A percentile compares a stretch with the other conserved stretches of the same genome.
Evolutionary conservation across 2,329 filamentous ascomycete species (phyloP).

Genomic region (Fonsecaea monophora): DNA sequence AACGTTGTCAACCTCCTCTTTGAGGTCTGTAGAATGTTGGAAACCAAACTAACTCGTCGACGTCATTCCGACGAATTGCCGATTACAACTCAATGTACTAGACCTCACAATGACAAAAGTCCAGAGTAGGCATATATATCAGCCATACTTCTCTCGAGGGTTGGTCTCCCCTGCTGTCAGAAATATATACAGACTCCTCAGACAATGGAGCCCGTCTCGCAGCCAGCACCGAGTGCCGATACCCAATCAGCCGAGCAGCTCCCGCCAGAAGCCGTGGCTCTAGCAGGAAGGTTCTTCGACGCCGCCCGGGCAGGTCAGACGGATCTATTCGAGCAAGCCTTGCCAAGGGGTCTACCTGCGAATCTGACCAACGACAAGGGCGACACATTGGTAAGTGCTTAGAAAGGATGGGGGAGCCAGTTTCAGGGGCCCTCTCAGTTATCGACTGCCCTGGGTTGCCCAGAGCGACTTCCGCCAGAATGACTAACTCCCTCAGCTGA

Average conservation of each 20-base stretch:
- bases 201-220: slow-evolving; percentile 18
- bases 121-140: slow-evolving; percentile 10
- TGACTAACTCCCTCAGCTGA: slow-evolving; percentile 57
- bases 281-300: slow-evolving; percentile 72
- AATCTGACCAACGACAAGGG: slow-evolving; percentile 77
- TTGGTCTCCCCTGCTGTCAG: slow-evolving; percentile 5
- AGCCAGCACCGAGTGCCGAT: slow-evolving; percentile 1
- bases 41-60: background rate
- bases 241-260: slow-evolving; percentile 45
- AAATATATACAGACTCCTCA: background rate
- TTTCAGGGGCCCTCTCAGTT: background rate
- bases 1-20: background rate
- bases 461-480: background rate
- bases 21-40: background rate
- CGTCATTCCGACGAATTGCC: slow-evolving; percentile 18
- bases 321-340: slow-evolving; percentile 65
- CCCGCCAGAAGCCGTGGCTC: slow-evolving; percentile 69
- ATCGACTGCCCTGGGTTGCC: background rate
- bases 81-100: background rate
- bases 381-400: slow-evolving; percentile 66
- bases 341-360: slow-evolving; percentile 69
- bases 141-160: background rate
- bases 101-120: background rate
- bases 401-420: background rate
- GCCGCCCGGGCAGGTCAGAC: slow-evolving; percentile 67